Evolutionary conservation across 106 monocot species (phyloP).

Genomic region (Apostasia ramifera): DNA sequence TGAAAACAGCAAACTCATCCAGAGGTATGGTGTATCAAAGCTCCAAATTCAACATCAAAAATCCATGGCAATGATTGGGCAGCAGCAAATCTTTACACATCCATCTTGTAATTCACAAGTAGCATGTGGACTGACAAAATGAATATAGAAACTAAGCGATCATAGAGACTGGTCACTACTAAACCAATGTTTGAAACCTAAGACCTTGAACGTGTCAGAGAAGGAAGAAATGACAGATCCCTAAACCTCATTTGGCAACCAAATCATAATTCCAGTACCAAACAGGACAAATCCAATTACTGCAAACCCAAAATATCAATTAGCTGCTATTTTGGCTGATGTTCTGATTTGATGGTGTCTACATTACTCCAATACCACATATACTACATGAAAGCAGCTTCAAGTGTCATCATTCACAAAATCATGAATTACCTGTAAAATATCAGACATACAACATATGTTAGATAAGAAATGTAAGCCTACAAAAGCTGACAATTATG

Average conservation of each 20-base stretch:
- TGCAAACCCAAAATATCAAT: neutral
- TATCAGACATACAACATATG: neutral
- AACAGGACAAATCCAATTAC: neutral
- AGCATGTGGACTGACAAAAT: too few species aligned
- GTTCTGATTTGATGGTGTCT: neutral
- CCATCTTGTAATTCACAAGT: neutral
- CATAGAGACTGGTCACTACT: neutral
- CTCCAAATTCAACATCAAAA: neutral
- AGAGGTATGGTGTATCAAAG: neutral
- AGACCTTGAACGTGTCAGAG: neutral
- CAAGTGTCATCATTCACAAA: neutral
- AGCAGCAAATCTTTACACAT: neutral
- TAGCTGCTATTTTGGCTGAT: constrained; percentile 1
- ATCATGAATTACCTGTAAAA: constrained; percentile 7
- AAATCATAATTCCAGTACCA: constrained; percentile 1
- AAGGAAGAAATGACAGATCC: too few species aligned
- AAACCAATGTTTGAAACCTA: neutral
- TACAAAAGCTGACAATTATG: too few species aligned
- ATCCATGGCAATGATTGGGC: neutral
- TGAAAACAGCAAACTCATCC: neutral
- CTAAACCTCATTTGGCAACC: too few species aligned
- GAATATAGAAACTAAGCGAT: too few species aligned
- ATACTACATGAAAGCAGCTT: neutral
- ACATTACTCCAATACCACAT: neutral
- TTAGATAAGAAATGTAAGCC: too few species aligned